Evolutionary conservation across 768 basidiomycete genomes (phyloP), one percentile per base, ranked within the genome.

Genomic region (Serendipita vermifera): DNA sequence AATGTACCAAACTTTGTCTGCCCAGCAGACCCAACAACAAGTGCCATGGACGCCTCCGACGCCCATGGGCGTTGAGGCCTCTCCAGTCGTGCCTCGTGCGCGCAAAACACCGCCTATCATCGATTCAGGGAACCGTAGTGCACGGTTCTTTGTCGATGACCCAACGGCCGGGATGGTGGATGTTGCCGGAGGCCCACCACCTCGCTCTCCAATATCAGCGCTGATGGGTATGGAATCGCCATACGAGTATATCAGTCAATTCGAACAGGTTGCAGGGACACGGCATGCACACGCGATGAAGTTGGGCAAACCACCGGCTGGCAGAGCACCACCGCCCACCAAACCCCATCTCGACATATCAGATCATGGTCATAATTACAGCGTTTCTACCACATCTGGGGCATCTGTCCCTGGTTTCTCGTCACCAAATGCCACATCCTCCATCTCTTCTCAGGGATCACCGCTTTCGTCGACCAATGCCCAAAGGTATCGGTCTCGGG

Each of bases 121-220:
- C 5, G 46, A 51, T 31, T 5, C 22, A 22, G 46, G 46, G 17
- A 51, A 51, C 29, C 17, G 46, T 9, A 51, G 9, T 51, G 46
- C 46, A 31, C 46, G 46, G n/a, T 51, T 51, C 46, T 51, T 51
- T n/a, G 46, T 51, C n/a, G 46, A 51, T 51, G 46, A 51, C 27
- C 46, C 46, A 51, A 26, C 27, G 17, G n/a, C 17, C 15, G 46
- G 46, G n/a, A 22, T 51, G n/a, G 46, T 51, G 17, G 46, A 51
- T 51, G 46, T 51, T n/a, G 46, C 46, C 9, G 27, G 27, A 5
- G 46, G 46, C 17, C 46, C 46, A 7, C 46, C 46, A 9, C 46
- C 46, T 51, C 46, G 46, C 24, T 51, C 46, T 22, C 46, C 46
- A n/a, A 51, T 51, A 22, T 51, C 46, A 15, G 46, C 46, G 24